phyloP scores from a whole-genome alignment of 2,329 filamentous ascomycete species.

The Neofusicoccum laricinum region DNA sequence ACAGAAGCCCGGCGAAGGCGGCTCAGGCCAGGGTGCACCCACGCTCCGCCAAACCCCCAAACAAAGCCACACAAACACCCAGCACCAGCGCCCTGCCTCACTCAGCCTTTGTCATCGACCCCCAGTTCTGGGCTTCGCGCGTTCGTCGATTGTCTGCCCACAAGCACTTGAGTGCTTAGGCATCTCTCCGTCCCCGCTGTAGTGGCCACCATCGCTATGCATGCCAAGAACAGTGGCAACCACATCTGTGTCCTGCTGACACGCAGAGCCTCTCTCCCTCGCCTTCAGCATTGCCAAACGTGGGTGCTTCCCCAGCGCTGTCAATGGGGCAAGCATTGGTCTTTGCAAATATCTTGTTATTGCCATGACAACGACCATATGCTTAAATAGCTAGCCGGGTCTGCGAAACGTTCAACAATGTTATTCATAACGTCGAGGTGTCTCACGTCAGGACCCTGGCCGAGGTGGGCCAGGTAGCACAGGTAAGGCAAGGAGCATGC shows the following conservation, averaged over 20 bases:
- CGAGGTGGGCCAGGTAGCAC: background rate
- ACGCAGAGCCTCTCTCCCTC: background rate
- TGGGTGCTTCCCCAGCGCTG: too few species aligned
- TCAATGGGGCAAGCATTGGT: too few species aligned
- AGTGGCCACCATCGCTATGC: background rate
- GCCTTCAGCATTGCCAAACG: background rate
- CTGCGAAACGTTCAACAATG: background rate
- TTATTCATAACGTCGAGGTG: background rate
- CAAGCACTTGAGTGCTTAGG: background rate
- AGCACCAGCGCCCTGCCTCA: too few species aligned
- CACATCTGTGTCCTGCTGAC: background rate
- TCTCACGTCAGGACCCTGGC: background rate
- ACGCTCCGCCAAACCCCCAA: background rate
- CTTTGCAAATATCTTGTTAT: background rate
- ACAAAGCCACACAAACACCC: slow-evolving; percentile 3
- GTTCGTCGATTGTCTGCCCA: background rate
- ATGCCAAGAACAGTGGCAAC: slow-evolving; percentile 1
- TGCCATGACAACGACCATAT: background rate
- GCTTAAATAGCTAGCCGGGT: background rate
- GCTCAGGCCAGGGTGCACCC: background rate
- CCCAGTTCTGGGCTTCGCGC: background rate
- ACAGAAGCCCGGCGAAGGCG: slow-evolving; percentile 8
- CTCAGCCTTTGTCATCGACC: too few species aligned
- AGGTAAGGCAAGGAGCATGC: background rate
- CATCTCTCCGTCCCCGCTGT: background rate